Conservation (phyloP, 2,329 filamentous ascomycete genomes). For the Ramularia endophylla region DNA sequence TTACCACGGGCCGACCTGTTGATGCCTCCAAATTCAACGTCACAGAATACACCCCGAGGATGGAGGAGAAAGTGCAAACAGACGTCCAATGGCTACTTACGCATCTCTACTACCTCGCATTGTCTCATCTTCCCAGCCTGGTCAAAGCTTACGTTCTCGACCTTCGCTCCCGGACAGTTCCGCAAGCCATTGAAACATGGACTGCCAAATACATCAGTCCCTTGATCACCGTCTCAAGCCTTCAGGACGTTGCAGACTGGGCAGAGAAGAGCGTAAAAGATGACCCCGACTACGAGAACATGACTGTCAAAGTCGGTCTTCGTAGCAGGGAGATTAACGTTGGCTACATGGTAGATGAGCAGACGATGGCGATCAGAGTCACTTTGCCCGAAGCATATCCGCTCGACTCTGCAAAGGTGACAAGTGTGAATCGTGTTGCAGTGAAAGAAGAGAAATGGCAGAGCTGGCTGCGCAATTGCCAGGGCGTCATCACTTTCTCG, state of each 20-base stretch:
- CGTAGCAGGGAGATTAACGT: constrained; percentile 72
- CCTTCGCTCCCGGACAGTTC: constrained; percentile 71
- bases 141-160: constrained; percentile 82
- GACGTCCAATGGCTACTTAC: constrained; percentile 78
- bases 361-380: constrained; percentile 75
- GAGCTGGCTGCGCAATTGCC: constrained; percentile 79
- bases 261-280: constrained; percentile 37
- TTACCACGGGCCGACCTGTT: constrained; percentile 65
- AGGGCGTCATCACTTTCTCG: constrained; percentile 89
- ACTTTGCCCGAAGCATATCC: constrained; percentile 76
- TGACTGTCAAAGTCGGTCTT: constrained; percentile 65
- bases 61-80: constrained; percentile 57
- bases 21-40: constrained; percentile 66
- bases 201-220: constrained; percentile 76
- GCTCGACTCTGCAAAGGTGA: constrained; percentile 69
- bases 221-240: constrained; percentile 57
- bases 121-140: constrained; percentile 70
- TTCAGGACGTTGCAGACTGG: constrained; percentile 67
- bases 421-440: constrained; percentile 73
- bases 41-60: constrained; percentile 53
- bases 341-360: constrained; percentile 82
- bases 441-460: constrained; percentile 91
- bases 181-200: constrained; percentile 74
- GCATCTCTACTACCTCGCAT: constrained; percentile 76
- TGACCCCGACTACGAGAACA: constrained; percentile 45